Conservation (phyloP, 331 rosid species). For the Acacia pycnantha region DNA sequence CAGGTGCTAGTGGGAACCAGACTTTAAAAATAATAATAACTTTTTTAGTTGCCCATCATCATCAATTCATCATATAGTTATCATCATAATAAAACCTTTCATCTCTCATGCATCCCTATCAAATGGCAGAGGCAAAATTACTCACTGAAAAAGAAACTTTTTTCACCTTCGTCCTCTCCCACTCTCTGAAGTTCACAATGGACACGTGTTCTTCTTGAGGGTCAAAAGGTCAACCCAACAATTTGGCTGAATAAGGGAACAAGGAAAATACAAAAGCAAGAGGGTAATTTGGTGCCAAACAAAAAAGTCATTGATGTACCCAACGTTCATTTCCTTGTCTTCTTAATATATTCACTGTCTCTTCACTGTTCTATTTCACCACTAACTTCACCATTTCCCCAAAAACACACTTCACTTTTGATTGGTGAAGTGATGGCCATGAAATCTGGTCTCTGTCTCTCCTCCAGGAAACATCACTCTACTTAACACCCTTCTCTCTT, state of each 20-base stretch:
- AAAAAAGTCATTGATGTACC: not conserved
- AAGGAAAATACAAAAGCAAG: not conserved
- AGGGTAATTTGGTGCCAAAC: constrained; percentile 8
- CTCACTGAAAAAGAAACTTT: not conserved
- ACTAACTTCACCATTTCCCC: constrained; percentile 49
- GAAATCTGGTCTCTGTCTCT: constrained; percentile 57
- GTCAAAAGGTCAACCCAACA: not conserved
- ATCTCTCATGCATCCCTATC: not conserved
- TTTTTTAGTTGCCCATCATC: not conserved
- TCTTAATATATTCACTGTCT: constrained; percentile 3
- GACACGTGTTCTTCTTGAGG: not conserved
- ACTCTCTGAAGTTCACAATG: not conserved
- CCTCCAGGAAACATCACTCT: constrained; percentile 53
- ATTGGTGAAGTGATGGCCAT: constrained; percentile 48
- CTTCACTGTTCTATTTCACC: constrained; percentile 33
- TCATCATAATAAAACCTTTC: not conserved
- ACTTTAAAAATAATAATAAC: not conserved
- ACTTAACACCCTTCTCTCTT: not conserved
- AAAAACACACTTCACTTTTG: constrained; percentile 33
- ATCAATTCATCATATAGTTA: no score
- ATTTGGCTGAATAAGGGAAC: not conserved
- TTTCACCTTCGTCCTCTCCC: not conserved
- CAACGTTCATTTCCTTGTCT: constrained; percentile 31
- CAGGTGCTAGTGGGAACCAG: not conserved
- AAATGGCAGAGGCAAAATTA: not conserved